phyloP scores from a whole-genome alignment of 2,329 filamentous ascomycete genomes.

The Dactylellina haptotyla region DNA sequence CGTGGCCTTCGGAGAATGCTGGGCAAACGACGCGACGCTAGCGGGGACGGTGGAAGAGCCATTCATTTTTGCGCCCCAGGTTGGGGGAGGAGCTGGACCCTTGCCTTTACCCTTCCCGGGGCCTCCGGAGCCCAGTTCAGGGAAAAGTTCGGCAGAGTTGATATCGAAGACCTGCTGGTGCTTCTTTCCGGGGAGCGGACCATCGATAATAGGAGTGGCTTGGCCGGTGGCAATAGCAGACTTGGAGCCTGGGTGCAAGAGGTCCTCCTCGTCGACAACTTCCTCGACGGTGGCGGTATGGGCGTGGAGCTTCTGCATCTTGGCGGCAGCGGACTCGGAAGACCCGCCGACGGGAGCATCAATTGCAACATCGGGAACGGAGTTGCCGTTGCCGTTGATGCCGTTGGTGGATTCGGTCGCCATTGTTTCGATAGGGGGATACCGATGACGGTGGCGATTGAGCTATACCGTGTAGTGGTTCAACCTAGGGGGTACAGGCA shows the following conservation, averaged over 20 bases:
- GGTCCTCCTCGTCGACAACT: conserved; percentile 79
- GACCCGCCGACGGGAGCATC: conserved; percentile 52
- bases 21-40: conserved; percentile 66
- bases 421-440: conserved; percentile 34
- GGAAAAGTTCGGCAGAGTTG: conserved; percentile 89
- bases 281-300: conserved; percentile 79
- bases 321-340: conserved; percentile 65
- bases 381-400: conserved; percentile 49
- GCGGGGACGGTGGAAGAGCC: conserved; percentile 63
- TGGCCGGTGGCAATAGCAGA: conserved; percentile 61
- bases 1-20: conserved; percentile 67
- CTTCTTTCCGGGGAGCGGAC: conserved; percentile 56
- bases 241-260: conserved; percentile 67
- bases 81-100: conserved; percentile 72
- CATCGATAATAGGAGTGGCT: conserved; percentile 59
- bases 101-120: conserved; percentile 51
- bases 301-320: conserved; percentile 72
- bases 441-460: conserved; percentile 41
- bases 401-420: conserved; percentile 45
- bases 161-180: conserved; percentile 74
- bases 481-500: conserved; percentile 54
- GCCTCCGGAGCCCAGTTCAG: conserved; percentile 75
- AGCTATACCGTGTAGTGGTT: conserved; percentile 54
- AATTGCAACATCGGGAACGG: conserved; percentile 55
- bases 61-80: conserved; percentile 79